Conservation (phyloP, 2,329 filamentous ascomycete species). For the Arthrocladium fulminans region DNA sequence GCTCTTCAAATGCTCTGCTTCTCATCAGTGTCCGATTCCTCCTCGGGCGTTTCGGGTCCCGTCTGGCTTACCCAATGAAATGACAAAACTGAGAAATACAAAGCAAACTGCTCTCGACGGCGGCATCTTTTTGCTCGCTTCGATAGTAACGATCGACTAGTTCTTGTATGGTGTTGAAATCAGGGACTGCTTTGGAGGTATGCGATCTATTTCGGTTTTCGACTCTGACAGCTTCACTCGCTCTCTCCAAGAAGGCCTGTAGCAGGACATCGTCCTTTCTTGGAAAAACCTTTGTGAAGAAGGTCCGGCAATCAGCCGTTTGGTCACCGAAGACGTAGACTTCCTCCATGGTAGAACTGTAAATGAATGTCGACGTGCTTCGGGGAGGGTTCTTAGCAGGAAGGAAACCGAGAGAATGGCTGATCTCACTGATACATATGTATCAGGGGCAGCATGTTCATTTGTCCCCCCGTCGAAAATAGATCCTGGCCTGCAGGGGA, state of each 20-base stretch:
- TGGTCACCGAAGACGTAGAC: conserved; percentile 42
- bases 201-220: conserved; percentile 29
- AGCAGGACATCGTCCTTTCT: conserved; percentile 36
- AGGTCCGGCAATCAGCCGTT: conserved; percentile 35
- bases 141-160: conserved; percentile 24
- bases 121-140: conserved; percentile 27
- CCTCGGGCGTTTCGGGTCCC: background rate
- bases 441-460: conserved; percentile 8
- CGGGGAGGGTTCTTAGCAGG: conserved; percentile 19
- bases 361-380: conserved; percentile 17
- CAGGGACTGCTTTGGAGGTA: conserved; percentile 23
- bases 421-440: conserved; percentile 11
- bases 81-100: conserved; percentile 36
- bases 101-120: conserved; percentile 36
- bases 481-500: conserved; percentile 17
- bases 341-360: conserved; percentile 22
- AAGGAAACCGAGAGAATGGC: conserved; percentile 13
- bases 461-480: conserved; percentile 19
- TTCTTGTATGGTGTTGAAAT: conserved; percentile 24
- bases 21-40: conserved; percentile 16
- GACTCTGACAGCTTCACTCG: conserved; percentile 33
- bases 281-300: conserved; percentile 34
- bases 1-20: conserved; percentile 34
- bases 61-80: conserved; percentile 34
- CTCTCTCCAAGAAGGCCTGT: conserved; percentile 36